Evolutionary conservation across 768 basidiomycete species (phyloP), one percentile per base, ranked within the genome.

Genomic region (Macrocybe gigantea): DNA sequence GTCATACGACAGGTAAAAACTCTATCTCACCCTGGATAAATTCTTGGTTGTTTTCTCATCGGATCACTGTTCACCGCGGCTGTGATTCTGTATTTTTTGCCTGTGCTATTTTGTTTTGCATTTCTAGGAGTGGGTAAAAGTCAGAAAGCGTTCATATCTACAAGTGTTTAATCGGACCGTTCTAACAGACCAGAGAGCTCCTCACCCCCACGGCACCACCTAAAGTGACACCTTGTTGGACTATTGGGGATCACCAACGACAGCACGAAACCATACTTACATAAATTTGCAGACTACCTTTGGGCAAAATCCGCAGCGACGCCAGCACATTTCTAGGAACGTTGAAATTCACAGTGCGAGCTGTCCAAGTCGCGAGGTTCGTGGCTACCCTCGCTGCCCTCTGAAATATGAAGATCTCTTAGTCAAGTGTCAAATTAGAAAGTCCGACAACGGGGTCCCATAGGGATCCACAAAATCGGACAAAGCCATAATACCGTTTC

Each of bases 401-500:
- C 22, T 22, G 22, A 44, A 45, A 41, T 50, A 48, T 38, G 44
- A 44, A 49, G 42, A 51, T 53, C 47, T 51, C 45, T 56, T 51
- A 55, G 56, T 54, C 50, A 55, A 55, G 49, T 60, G 56, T 54
- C 54, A 58, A 53, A 61, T 58, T 69, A 63, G 63, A 68, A 69
- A 69, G 68, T 68, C 67, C 68, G 68, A 61, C 62, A 34, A 52
- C 45, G 44, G 59, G 62, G 62, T 70, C 69, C 61, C 61, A 63
- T 64, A 70, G 58, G 60, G 70, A 70, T 69, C 66, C 66, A 64
- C 69, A 57, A 56, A 50, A 53, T 49, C 49, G 52, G 50, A 49
- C 44, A 48, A 41, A 36, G 44, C 48, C 51, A 49, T 52, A 48
- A 51, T 41, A 49, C 39, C 33, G 44, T 30, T 41, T 45, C 35